Base-by-base conservation (phyloP, 1,139 yeast species). In the Pneumocystis carinii region DNA sequence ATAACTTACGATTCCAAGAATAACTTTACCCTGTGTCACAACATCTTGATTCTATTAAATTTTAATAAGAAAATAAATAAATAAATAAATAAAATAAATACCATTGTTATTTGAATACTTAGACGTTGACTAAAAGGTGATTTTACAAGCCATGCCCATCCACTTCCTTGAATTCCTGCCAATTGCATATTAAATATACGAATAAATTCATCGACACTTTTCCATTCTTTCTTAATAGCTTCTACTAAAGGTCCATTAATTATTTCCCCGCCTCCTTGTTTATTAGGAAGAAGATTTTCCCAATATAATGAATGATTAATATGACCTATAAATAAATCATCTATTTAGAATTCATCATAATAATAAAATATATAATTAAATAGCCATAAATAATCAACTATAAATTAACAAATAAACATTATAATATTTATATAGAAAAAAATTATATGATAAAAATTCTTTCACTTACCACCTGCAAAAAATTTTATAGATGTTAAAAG, bases 121-220 rank as follows among this genome's bases (percentile, higher is more conserved):
- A 90, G 75, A 62, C 84, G 82, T 69, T 92, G 92, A 70, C 86
- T 87, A 70, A 82, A 86, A 75, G 83, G 80, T 80, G 90, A 87
- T 82, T 87, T 88, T 70, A 86, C 96, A 69, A 90, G 79, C 80
- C 94, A 90, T 42, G 95, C 96, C 97, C 97, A 90, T 57, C 97
- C 97, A 27, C 97, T 88, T 71, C 97, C 97, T 77, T 90, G 97
- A 71, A 90, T 82, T 64, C 95, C 94, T 42, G 96, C 96, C 72
- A 90, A 81, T 75, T 86, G 64, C 64, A 83, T 76, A 75, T 90
- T 90, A 71, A 94, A 83, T 67, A 82, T 72, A 61, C 77, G 72
- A 69, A 85, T 84, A 76, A 90, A 79, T 68, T 81, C 82, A 70
- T 90, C 96, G 67, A 88, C 77, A 15, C 87, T 81, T 48, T 97